Percentiles rank a stretch among this genome's conserved stretches.
These are phyloP conservation scores for Candida ovalis DNA, from an alignment of 805 yeast species.

Conservation along the genomic window DNA sequence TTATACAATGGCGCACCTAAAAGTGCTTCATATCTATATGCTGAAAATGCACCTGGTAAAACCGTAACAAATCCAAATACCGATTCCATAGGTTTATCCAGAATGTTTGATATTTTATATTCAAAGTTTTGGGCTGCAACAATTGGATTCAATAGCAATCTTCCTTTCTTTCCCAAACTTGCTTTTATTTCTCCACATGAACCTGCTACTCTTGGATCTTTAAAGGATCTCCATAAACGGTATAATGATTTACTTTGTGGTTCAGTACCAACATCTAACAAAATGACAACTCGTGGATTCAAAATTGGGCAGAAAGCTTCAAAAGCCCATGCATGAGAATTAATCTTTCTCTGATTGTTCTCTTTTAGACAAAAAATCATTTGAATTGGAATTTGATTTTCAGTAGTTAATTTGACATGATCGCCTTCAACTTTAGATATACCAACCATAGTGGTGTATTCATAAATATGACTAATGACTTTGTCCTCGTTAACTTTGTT, in stretches of 20 bases:
- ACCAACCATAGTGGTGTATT: conserved; percentile 89
- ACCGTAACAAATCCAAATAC: conserved; percentile 93
- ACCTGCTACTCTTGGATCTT: conserved; percentile 82
- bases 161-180: conserved; percentile 56
- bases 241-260: conserved; percentile 83
- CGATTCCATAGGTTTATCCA: conserved; percentile 94
- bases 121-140: conserved; percentile 97
- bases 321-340: conserved; percentile 96
- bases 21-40: conserved; percentile 82
- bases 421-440: conserved; percentile 57
- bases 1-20: conserved; percentile 82
- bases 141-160: conserved; percentile 67
- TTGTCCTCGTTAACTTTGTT: conserved; percentile 78
- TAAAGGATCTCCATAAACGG: conserved; percentile 84
- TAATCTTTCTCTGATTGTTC: conserved; percentile 82
- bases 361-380: conserved; percentile 87
- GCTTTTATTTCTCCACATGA: conserved; percentile 97
- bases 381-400: conserved; percentile 75
- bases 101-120: conserved; percentile 89
- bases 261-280: conserved; percentile 92
- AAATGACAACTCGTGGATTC: conserved; percentile 76
- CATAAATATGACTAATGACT: conserved; percentile 86
- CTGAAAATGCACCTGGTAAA: conserved; percentile 95
- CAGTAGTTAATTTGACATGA: conserved; percentile 63
- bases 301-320: conserved; percentile 85